Base-by-base conservation (phyloP, 2,329 filamentous ascomycete species). In the Alternaria arborescens region DNA sequence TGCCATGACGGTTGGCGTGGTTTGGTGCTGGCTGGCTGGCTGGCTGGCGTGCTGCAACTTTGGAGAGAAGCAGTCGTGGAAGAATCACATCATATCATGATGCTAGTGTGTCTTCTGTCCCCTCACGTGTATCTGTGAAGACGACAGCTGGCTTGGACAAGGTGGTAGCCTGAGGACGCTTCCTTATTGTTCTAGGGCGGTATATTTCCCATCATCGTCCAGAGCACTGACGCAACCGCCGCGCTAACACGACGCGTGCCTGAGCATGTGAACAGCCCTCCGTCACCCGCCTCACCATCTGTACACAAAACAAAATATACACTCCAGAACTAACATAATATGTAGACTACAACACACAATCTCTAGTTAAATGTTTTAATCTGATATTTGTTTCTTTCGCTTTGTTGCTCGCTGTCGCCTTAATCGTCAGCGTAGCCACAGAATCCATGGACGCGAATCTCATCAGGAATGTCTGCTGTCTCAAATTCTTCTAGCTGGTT, bases 141-240 rank as follows among this genome's bases (percentile, higher is more conserved):
- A 48, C 30, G 53, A 61, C 57, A 59, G 38, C 48, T 61, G 54
- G 44, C 54, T 20, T 32, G 38, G 43, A 50, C 24, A 40, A 14
- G 14, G 57, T 63, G 61, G 71, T 18, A 71, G 68, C 67, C 68
- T 70, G 56, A 55, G 46, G 51, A 26, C 36, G 63, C 46, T 36
- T 50, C 46, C 46, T 34, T 56, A 58, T 65, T 64, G 55, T 54
- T 60, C 44, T 57, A 38, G 53, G 54, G 56, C 44, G 60, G 55
- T 60, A 61, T 46, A 41, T 42, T 61, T 63, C 57, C 36, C 38
- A 64, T 66, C 61, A 54, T 60, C 61, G 60, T 61, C 55, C 55
- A 42, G 61, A 69, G 67, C 66, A 69, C 68, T 74, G 72, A 74
- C 72, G 72, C 72, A 73, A 65, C 57, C 46, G 67, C 57, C 55